A percentile compares a stretch with the other conserved stretches of the same genome.
These are phyloP conservation scores for Silene conica DNA, from an alignment of 148 eudicot genomes.

Conservation along the genomic window DNA sequence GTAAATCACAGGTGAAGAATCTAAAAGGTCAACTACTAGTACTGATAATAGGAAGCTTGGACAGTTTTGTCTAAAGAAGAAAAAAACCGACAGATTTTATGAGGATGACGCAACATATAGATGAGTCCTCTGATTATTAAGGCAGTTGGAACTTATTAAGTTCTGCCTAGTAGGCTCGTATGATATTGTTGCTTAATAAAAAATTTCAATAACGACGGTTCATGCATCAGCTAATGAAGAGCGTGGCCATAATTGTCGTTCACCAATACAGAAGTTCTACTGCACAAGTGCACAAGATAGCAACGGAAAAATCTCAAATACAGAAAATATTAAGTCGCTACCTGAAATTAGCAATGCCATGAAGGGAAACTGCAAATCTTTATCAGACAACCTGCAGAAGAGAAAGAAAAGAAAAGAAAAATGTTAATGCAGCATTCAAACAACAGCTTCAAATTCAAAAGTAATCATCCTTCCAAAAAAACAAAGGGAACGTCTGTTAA, in stretches of 20 bases:
- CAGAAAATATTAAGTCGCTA: slow-evolving; percentile 24
- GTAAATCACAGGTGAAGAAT: background rate
- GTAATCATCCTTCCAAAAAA: slow-evolving; percentile 4
- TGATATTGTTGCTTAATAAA: background rate
- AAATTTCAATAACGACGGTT: background rate
- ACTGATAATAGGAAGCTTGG: background rate
- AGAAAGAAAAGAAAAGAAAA: background rate
- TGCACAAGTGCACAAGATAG: too few species aligned
- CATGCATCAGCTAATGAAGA: background rate
- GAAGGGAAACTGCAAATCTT: slow-evolving; percentile 76
- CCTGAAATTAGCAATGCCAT: slow-evolving; percentile 91
- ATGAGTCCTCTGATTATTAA: background rate
- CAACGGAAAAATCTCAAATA: background rate
- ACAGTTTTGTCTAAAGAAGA: background rate
- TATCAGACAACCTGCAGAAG: slow-evolving; percentile 56
- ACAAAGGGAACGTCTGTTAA: background rate
- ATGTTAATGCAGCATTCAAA: background rate
- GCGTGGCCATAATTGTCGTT: background rate
- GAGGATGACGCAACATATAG: background rate
- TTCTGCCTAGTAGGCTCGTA: background rate
- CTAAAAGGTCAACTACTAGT: background rate
- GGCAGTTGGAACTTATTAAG: background rate
- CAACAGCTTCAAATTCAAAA: background rate
- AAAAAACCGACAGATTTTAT: background rate
- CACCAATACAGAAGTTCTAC: background rate